Base-by-base conservation (phyloP, 805 yeast genomes). In the Metschnikowia rubicola region DNA sequence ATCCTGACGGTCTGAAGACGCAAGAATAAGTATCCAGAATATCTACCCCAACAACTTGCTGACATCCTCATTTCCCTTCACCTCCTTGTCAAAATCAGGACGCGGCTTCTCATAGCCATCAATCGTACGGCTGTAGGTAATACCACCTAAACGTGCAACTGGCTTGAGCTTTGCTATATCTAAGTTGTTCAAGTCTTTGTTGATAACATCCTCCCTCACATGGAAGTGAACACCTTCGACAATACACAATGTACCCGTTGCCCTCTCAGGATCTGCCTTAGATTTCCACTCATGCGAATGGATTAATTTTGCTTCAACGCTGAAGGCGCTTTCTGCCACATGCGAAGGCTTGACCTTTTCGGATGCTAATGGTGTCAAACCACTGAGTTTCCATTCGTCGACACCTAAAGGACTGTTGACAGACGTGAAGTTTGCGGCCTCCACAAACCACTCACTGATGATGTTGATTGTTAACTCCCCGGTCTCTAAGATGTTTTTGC, bases 291-390 rank as follows among this genome's bases (percentile, higher is more conserved):
- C 73, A 52, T 77, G 78, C 4, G 58, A 48, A 36, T 67, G 65
- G 13, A 78, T 48, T 35, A 80, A 62, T 57, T 75, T 80, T 30
- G 76, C 79, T 59, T 82, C 88, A 11, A 82, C 54, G 8, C 81
- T 74, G 55, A 83, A 80, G 5, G 81, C 84, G 39, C 81, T 73
- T 51, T 83, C 87, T 0, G 79, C 81, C 5, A 83, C 87, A 55
- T 75, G 79, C 8, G 79, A 71, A 0, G 86, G 76, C 41, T 67
- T 71, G 36, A 83, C 86, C 9, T 62, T 57, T 0, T 55, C 55
- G 0, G 84, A 76, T 3, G 64, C 56, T 11, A 61, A 51, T 3
- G 77, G 78, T 1, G 83, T 78, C 48, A 82, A 65, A 0, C 86
- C 86, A 17, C 75, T 57, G 35, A 78, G 59, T 45, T 73, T 66